phyloP scores from a whole-genome alignment of 2,329 filamentous ascomycete species.

The Aspergillus tanneri region DNA sequence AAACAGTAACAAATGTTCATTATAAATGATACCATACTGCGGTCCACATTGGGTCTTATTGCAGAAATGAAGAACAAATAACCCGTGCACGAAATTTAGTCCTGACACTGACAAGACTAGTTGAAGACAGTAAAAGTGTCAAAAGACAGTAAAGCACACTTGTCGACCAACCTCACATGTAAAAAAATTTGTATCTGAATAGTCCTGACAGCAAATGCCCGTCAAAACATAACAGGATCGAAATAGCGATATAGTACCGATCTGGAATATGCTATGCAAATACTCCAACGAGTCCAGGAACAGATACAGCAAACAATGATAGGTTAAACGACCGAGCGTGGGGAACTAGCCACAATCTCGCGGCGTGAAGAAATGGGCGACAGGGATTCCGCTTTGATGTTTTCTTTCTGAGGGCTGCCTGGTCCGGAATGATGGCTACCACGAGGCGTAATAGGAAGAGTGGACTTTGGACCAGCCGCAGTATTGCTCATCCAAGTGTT shows the following conservation, averaged over 20 bases:
- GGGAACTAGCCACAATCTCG: conserved; percentile 37
- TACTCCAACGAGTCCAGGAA: not conserved
- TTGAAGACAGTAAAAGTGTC: conserved; percentile 9
- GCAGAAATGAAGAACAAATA: conserved; percentile 22
- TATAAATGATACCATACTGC: conserved; percentile 18
- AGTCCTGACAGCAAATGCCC: not conserved
- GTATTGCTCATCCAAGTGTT: conserved; percentile 33
- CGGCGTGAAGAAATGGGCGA: conserved; percentile 42
- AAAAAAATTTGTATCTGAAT: not conserved
- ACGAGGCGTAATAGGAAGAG: conserved; percentile 31
- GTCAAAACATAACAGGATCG: conserved; percentile 7
- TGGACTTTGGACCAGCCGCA: conserved; percentile 36
- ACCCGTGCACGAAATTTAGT: conserved; percentile 17
- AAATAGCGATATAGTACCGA: not conserved
- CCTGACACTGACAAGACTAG: conserved; percentile 12
- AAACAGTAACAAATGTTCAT: conserved; percentile 16
- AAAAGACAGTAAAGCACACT: not conserved
- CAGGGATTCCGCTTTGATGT: conserved; percentile 36
- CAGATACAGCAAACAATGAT: not conserved
- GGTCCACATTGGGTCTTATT: conserved; percentile 14
- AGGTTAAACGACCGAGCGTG: conserved; percentile 28
- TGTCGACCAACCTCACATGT: not conserved
- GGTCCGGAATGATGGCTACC: conserved; percentile 35
- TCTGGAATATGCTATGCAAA: not conserved
- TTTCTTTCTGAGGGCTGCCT: conserved; percentile 44